Conservation (phyloP, 768 basidiomycete species). For the Rhodotorula diobovata region DNA sequence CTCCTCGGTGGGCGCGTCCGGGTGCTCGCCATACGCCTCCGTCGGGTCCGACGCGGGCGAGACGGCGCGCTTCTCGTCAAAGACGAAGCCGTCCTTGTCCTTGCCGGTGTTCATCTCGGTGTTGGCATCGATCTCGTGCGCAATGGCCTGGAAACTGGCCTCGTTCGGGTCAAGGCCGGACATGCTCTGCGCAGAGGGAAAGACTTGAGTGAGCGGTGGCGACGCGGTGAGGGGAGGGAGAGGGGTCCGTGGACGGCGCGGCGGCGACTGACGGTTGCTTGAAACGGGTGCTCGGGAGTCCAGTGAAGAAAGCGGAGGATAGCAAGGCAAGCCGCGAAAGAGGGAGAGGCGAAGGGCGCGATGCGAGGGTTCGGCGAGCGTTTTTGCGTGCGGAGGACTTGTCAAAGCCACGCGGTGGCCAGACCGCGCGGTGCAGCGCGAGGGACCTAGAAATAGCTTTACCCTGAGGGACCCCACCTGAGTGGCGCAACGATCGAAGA, state of each 20-base stretch:
- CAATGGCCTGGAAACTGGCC: constrained; percentile 1
- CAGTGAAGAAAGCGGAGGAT: not conserved
- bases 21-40: not conserved
- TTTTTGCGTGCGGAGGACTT: no score
- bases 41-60: constrained; percentile 6
- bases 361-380: not conserved
- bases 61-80: constrained; percentile 24
- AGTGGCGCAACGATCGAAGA: no score
- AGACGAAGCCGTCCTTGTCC: constrained; percentile 6
- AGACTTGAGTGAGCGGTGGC: not conserved
- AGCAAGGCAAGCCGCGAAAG: not conserved
- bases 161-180: constrained; percentile 20
- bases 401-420: no score
- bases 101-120: constrained; percentile 1
- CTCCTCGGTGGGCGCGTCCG: constrained; percentile 42
- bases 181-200: constrained; percentile 1
- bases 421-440: no score
- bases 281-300: not conserved
- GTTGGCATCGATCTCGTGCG: constrained; percentile 1
- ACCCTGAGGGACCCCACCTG: no score
- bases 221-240: no score
- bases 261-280: not conserved
- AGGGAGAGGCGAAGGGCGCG: not conserved
- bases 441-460: no score
- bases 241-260: not conserved